Conservation (phyloP, 805 yeast species). For the Maudiozyma pseudohumilis region DNA sequence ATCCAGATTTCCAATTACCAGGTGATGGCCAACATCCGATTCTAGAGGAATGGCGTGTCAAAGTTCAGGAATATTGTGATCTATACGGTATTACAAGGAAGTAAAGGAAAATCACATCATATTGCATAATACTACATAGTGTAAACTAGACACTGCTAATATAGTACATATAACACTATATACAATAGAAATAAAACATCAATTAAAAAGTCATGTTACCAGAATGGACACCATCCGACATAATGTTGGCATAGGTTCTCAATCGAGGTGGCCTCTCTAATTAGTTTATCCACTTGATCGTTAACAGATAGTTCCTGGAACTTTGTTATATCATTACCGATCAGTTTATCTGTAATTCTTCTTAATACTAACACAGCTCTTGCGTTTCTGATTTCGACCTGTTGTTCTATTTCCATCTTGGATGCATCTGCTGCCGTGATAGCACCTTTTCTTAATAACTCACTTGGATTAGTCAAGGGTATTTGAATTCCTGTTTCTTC, state of each 20-base stretch:
- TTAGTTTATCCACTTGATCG: constrained; percentile 82
- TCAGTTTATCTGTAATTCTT: constrained; percentile 82
- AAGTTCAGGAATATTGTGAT: constrained; percentile 11
- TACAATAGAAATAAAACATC: not conserved
- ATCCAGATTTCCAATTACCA: constrained; percentile 34
- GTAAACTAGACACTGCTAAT: no score
- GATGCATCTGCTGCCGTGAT: constrained; percentile 70
- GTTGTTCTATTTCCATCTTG: constrained; percentile 55
- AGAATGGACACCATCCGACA: constrained; percentile 98
- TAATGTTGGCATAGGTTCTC: constrained; percentile 93
- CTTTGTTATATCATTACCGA: constrained; percentile 84
- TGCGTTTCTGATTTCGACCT: constrained; percentile 67
- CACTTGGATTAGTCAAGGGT: constrained; percentile 59
- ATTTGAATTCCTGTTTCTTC: constrained; percentile 66
- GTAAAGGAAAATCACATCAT: not conserved
- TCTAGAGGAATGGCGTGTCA: constrained; percentile 37
- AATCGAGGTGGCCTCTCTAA: constrained; percentile 90
- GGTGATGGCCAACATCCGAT: constrained; percentile 29
- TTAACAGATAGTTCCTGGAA: constrained; percentile 65
- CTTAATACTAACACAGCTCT: constrained; percentile 84
- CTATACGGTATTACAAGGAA: constrained; percentile 10
- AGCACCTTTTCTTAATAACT: constrained; percentile 57
- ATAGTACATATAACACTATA: not conserved
- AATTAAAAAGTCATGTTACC: constrained; percentile 39
- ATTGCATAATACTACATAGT: no score